Conservation (phyloP, 1,284 basidiomycete genomes). For the Melanopsichium pennsylvanicum region DNA sequence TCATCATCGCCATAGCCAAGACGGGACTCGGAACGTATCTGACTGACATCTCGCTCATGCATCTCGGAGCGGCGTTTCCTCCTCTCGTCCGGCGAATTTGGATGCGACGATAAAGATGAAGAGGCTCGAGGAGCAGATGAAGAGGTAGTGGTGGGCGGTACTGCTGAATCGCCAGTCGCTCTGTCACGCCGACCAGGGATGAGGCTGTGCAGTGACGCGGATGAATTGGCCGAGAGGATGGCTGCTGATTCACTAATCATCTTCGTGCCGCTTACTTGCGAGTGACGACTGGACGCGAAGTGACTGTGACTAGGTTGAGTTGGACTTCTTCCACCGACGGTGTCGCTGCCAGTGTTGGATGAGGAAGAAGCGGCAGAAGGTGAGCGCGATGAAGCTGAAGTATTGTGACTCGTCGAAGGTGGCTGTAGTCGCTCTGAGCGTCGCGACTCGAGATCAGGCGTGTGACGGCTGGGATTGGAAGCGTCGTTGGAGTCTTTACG, state of each 20-base stretch:
- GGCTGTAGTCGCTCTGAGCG: constrained; percentile 2
- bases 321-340: constrained; percentile 25
- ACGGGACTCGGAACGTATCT: constrained; percentile 49
- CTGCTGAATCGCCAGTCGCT: background rate
- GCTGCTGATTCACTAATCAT: background rate
- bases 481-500: constrained; percentile 21
- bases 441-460: background rate
- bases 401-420: background rate
- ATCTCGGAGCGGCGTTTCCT: constrained; percentile 39
- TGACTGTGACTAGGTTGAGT: constrained; percentile 3
- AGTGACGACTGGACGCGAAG: constrained; percentile 6
- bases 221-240: background rate
- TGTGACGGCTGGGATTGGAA: background rate
- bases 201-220: background rate
- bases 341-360: constrained; percentile 30
- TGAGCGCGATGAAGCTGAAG: constrained; percentile 10
- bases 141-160: background rate
- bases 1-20: constrained; percentile 20
- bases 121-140: constrained; percentile 12
- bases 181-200: background rate
- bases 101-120: constrained; percentile 13
- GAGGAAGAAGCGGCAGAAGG: constrained; percentile 35
- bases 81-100: constrained; percentile 21
- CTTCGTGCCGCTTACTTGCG: background rate
- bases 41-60: constrained; percentile 49